A percentile compares a stretch with the other conserved stretches of the same genome.
These are phyloP conservation scores for Brassica cretica DNA, from an alignment of 345 rosid genomes.

Conservation along the genomic window DNA sequence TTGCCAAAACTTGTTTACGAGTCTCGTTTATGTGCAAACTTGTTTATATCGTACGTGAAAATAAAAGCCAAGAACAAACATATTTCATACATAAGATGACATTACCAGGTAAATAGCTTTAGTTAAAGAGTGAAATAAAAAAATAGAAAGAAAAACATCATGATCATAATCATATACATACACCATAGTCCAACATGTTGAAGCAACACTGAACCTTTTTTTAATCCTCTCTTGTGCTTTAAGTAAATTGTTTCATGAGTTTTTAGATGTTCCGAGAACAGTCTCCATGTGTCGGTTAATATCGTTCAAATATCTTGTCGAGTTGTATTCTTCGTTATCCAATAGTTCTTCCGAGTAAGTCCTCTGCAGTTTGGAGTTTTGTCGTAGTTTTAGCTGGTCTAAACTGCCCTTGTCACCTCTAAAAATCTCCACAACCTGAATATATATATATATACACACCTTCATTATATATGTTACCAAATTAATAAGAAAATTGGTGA, in stretches of 20 bases:
- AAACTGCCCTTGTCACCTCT: slow-evolving; percentile 51
- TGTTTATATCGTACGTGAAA: neutral
- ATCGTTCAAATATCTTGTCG: slow-evolving; percentile 59
- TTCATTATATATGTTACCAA: neutral
- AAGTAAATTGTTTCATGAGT: slow-evolving; percentile 12
- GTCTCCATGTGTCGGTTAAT: slow-evolving; percentile 62
- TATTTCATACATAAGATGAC: neutral
- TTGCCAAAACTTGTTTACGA: neutral
- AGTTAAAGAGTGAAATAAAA: neutral
- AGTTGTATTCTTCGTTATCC: slow-evolving; percentile 71
- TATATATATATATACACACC: neutral
- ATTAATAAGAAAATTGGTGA: neutral
- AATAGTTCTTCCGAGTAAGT: slow-evolving; percentile 71
- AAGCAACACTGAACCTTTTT: slow-evolving; percentile 11
- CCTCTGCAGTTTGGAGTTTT: slow-evolving; percentile 45
- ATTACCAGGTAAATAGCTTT: neutral
- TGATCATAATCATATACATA: slow-evolving; percentile 28
- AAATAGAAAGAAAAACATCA: slow-evolving; percentile 9
- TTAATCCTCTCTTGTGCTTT: no score
- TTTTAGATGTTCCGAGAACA: slow-evolving; percentile 44
- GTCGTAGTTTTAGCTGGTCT: slow-evolving; percentile 40
- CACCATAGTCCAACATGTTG: slow-evolving; percentile 26
- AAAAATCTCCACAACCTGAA: slow-evolving; percentile 61
- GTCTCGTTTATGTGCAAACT: no score
- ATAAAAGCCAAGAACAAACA: neutral